These are phyloP conservation scores for Aureobasidium sp. DNA, from an alignment of 2,329 filamentous ascomycete species.

Conservation along the genomic window DNA sequence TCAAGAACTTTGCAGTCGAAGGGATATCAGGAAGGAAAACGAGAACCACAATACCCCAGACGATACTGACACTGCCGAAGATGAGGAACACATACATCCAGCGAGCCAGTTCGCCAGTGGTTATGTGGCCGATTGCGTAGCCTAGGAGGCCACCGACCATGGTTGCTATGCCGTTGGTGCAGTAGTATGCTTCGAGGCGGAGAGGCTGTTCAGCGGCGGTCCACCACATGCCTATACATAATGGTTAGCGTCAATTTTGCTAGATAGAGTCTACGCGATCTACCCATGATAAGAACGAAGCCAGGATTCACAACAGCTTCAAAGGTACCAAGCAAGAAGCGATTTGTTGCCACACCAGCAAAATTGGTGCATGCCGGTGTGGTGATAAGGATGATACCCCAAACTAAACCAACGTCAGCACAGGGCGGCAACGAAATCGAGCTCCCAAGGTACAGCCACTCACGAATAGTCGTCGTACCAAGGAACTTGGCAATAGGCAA, in stretches of 20 bases:
- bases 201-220: conserved; percentile 18
- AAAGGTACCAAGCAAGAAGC: conserved; percentile 32
- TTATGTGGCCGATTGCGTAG: conserved; percentile 46
- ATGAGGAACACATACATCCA: conserved; percentile 54
- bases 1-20: conserved; percentile 39
- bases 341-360: conserved; percentile 31
- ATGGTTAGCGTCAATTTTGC: neutral
- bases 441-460: neutral
- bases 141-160: conserved; percentile 56
- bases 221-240: conserved; percentile 25
- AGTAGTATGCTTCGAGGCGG: conserved; percentile 32
- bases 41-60: conserved; percentile 40
- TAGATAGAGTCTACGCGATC: neutral
- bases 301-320: conserved; percentile 33
- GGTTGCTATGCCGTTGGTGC: conserved; percentile 52
- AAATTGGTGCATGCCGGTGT: conserved; percentile 37
- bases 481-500: conserved; percentile 43
- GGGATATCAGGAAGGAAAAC: conserved; percentile 42
- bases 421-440: too few species aligned
- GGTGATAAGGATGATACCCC: conserved; percentile 37
- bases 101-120: conserved; percentile 37
- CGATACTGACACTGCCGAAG: conserved; percentile 37
- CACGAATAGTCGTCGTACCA: conserved; percentile 24
- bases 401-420: conserved; percentile 19
- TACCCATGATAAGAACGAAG: conserved; percentile 31